Conservation (phyloP, 805 yeast species). For the Candida ovalis region DNA sequence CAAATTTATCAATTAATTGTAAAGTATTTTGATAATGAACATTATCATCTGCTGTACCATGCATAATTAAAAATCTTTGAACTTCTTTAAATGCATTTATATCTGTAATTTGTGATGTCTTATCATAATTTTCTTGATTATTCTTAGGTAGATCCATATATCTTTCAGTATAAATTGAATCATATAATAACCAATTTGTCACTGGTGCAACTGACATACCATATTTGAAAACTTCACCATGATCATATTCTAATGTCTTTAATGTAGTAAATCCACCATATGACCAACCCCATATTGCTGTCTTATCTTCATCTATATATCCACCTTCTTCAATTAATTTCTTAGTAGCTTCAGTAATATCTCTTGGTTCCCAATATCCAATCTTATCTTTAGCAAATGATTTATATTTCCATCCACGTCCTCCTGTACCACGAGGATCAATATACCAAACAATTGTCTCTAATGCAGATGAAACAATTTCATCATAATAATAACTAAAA, state of each 20-base stretch:
- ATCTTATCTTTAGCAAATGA: constrained; percentile 52
- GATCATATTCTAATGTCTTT: constrained; percentile 68
- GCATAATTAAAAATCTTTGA: constrained; percentile 62
- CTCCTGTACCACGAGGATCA: constrained; percentile 85
- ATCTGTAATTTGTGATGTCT: constrained; percentile 41
- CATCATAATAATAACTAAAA: constrained; percentile 53
- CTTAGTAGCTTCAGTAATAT: constrained; percentile 49
- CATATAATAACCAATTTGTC: constrained; percentile 72
- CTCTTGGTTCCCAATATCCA: constrained; percentile 78
- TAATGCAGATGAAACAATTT: constrained; percentile 50
- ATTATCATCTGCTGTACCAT: constrained; percentile 83
- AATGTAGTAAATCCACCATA: constrained; percentile 79
- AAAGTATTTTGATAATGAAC: constrained; percentile 74
- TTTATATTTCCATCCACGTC: constrained; percentile 64
- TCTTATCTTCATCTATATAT: constrained; percentile 48
- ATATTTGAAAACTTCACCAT: constrained; percentile 58
- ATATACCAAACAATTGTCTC: constrained; percentile 61
- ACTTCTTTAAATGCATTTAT: constrained; percentile 42
- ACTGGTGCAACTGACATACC: constrained; percentile 88
- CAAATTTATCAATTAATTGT: constrained; percentile 56
- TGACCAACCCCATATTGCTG: constrained; percentile 87
- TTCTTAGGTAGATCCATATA: constrained; percentile 57
- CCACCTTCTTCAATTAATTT: constrained; percentile 43
- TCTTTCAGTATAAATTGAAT: constrained; percentile 77
- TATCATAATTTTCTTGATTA: constrained; percentile 45